These are phyloP conservation scores for Tolypocladium endophyticum DNA, from an alignment of 2,329 filamentous ascomycete genomes.

Conservation along the genomic window DNA sequence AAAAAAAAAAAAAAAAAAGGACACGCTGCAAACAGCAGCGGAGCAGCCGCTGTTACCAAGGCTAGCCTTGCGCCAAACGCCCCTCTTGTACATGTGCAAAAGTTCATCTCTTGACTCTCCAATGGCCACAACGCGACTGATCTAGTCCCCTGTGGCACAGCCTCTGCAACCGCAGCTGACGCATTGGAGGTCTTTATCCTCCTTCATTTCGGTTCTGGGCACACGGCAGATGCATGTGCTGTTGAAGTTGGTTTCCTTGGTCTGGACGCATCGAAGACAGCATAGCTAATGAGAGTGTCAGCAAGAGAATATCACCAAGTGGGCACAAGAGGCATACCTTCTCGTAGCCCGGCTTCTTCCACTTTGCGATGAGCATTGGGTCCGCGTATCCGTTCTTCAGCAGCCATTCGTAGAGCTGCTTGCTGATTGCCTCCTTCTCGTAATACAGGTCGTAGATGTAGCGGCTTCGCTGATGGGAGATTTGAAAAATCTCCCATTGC, in stretches of 20 bases:
- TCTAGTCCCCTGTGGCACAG: conserved; percentile 73
- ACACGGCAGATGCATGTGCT: conserved; percentile 96
- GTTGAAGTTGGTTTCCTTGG: conserved; percentile 99
- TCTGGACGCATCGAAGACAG: conserved; percentile 92
- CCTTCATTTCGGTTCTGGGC: conserved; percentile 79
- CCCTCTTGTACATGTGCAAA: background rate
- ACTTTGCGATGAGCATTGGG: conserved; percentile 92
- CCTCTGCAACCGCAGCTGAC: conserved; percentile 91
- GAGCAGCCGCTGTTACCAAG: background rate
- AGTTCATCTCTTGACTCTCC: background rate
- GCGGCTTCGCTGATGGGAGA: conserved; percentile 79
- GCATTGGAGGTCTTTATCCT: conserved; percentile 83
- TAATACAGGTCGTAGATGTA: conserved; percentile 99
- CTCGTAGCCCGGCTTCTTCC: conserved; percentile 99
- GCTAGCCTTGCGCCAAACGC: background rate
- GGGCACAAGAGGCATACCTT: conserved; percentile 52
- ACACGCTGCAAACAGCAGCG: background rate
- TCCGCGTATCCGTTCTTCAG: conserved; percentile 96
- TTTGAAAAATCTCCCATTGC: conserved; percentile 96
- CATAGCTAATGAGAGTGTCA: conserved; percentile 54
- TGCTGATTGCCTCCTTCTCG: conserved; percentile 90
- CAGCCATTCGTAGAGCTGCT: conserved; percentile 87
- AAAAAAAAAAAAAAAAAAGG: background rate
- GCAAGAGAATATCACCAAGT: conserved; percentile 3
- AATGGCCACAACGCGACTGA: too few species aligned